Evolutionary conservation across 2,329 filamentous ascomycete species (phyloP).

Genomic region (Claviceps capensis): DNA sequence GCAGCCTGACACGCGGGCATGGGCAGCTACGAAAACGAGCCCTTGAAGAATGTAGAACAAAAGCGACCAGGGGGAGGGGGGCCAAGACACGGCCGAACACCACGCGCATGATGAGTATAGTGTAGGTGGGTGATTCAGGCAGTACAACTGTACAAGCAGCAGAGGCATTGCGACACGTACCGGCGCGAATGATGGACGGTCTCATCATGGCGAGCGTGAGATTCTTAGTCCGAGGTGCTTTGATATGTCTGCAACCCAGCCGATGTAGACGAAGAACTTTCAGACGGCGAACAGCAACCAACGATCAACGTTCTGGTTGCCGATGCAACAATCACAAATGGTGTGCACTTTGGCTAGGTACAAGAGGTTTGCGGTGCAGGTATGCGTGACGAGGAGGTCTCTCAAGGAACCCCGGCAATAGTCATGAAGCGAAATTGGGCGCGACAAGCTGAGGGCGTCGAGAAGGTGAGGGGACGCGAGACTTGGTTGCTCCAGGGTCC

Average conservation of each 20-base stretch:
- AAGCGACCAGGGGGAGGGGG: constrained; percentile 1
- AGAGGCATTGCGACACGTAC: constrained; percentile 28
- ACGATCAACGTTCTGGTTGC: background rate
- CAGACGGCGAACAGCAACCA: background rate
- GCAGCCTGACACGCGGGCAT: background rate
- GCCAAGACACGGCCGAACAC: background rate
- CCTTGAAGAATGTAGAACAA: constrained; percentile 1
- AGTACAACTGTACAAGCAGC: background rate
- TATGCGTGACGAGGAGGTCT: background rate
- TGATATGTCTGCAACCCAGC: background rate
- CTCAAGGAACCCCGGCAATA: background rate
- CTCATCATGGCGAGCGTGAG: constrained; percentile 33
- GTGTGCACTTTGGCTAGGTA: background rate
- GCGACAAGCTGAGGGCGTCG: background rate
- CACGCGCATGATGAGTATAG: background rate
- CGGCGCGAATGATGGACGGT: constrained; percentile 45
- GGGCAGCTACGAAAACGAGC: constrained; percentile 7
- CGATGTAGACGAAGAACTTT: background rate
- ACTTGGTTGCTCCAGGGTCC: background rate
- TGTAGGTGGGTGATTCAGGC: background rate
- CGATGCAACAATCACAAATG: background rate
- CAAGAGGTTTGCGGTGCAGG: background rate
- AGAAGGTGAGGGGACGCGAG: background rate
- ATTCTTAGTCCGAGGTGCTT: background rate
- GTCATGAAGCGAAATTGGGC: constrained; percentile 4